phyloP scores from a whole-genome alignment of 202 grass and related monocot genomes.

The Miscanthus sacchariflorus region DNA sequence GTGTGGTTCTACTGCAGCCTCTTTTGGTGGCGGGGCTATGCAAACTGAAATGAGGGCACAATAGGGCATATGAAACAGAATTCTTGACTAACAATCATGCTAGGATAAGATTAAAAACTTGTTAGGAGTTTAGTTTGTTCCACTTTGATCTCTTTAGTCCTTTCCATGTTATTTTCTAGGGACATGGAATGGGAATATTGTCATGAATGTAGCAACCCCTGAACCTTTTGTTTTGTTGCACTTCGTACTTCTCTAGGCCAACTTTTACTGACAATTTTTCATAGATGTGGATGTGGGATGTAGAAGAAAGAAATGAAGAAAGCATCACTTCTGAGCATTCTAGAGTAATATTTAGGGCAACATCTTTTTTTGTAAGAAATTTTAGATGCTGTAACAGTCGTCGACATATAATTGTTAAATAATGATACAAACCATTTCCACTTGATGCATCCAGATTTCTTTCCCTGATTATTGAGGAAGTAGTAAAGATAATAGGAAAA shows the following conservation, averaged over 20 bases:
- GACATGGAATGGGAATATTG: not conserved
- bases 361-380: not conserved
- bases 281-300: not conserved
- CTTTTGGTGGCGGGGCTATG: not conserved
- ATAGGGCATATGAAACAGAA: not conserved
- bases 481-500: constrained; percentile 9
- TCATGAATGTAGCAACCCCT: not conserved
- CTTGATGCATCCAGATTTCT: not conserved
- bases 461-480: not conserved
- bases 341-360: not conserved
- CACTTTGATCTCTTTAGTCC: not conserved
- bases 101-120: not conserved
- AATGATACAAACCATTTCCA: not conserved
- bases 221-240: not conserved
- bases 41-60: not conserved
- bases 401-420: not conserved
- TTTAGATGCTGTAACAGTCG: not conserved
- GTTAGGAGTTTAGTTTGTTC: not conserved
- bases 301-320: not conserved
- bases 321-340: not conserved
- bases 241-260: not conserved
- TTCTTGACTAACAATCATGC: not conserved
- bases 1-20: not conserved
- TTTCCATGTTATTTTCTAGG: not conserved
- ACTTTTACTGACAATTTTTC: not conserved